A percentile compares a stretch with the other conserved stretches of the same genome.
These are phyloP conservation scores for Wickerhamomyces strasburgensis DNA, from an alignment of 805 yeast species.

Conservation along the genomic window DNA sequence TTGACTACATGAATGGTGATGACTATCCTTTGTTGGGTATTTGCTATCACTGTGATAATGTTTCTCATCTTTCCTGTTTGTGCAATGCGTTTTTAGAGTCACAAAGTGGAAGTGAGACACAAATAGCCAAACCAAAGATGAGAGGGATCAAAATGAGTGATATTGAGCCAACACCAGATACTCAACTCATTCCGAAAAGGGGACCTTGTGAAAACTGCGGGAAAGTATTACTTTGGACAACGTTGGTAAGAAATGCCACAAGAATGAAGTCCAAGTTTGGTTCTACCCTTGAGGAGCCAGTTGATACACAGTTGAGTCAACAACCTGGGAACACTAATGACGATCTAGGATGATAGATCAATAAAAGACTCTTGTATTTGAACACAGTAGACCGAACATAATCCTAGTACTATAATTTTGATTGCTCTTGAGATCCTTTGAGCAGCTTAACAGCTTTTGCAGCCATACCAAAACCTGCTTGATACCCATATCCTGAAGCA, in stretches of 20 bases:
- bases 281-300: no score
- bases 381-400: no score
- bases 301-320: no score
- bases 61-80: conserved; percentile 37
- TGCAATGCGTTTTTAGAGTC: conserved; percentile 20
- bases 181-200: conserved; percentile 7
- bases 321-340: no score
- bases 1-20: conserved; percentile 33
- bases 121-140: neutral
- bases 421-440: neutral
- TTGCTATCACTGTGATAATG: conserved; percentile 33
- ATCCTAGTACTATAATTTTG: conserved; percentile 9
- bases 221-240: conserved; percentile 4
- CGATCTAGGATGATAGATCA: no score
- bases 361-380: no score
- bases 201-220: conserved; percentile 10
- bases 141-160: neutral
- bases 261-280: conserved; percentile 4
- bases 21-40: conserved; percentile 30
- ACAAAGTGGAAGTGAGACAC: neutral
- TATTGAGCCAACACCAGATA: conserved; percentile 1
- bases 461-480: conserved; percentile 62
- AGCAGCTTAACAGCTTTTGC: conserved; percentile 37
- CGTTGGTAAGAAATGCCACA: conserved; percentile 7
- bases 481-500: conserved; percentile 62